Conservation (phyloP, 176 grass and related monocot genomes). For the Alloteropsis semialata region DNA sequence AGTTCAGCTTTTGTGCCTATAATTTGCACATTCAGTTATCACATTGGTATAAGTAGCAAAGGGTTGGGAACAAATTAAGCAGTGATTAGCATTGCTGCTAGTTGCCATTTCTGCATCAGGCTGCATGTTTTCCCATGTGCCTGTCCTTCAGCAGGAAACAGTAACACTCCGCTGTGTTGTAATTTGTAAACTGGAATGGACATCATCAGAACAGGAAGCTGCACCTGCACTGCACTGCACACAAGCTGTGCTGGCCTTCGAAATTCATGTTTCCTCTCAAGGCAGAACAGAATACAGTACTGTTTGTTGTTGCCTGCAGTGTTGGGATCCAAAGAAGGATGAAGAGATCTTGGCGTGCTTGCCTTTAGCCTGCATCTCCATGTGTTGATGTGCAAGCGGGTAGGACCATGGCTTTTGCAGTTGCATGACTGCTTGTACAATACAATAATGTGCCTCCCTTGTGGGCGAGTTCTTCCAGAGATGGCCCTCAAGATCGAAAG, state of each 20-base stretch:
- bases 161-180: no score
- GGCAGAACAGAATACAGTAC: neutral
- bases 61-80: neutral
- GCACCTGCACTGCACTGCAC: neutral
- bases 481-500: neutral
- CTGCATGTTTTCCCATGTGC: neutral
- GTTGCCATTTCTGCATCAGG: neutral
- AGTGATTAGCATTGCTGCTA: neutral
- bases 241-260: conserved; percentile 2
- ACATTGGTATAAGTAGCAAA: neutral
- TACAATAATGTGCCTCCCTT: neutral
- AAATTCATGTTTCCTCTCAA: neutral
- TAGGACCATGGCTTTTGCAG: conserved; percentile 5
- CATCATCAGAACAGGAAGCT: neutral
- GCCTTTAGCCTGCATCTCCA: neutral
- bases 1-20: neutral
- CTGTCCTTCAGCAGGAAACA: neutral
- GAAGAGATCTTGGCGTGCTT: conserved; percentile 3
- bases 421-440: neutral
- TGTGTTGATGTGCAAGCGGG: conserved; percentile 12
- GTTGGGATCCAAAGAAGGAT: conserved; percentile 10
- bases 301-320: neutral
- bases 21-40: neutral
- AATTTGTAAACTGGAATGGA: neutral
- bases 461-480: neutral